A percentile compares a stretch with the other conserved stretches of the same genome.
phyloP scores from a whole-genome alignment of 495 filamentous ascomycete genomes.

The Penicillium coprophilum region DNA sequence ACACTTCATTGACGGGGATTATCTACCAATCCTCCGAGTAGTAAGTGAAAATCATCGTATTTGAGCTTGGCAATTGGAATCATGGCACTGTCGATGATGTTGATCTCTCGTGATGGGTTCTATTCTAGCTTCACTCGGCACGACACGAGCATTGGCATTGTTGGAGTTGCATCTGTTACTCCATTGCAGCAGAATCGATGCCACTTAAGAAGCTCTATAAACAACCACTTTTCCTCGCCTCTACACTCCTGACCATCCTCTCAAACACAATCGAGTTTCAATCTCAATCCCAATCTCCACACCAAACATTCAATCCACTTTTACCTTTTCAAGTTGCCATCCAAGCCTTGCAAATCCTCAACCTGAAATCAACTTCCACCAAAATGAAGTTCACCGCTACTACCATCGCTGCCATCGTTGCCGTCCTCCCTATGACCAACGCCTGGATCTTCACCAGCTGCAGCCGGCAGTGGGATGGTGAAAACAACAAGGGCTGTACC shows the following conservation, averaged over 20 bases:
- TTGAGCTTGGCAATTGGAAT: neutral
- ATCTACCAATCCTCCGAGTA: neutral
- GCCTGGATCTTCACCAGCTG: constrained; percentile 19
- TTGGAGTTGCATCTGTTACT: constrained; percentile 4
- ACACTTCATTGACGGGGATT: neutral
- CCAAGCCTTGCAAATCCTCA: neutral
- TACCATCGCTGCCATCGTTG: constrained; percentile 9
- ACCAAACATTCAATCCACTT: neutral
- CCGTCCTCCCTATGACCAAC: constrained; percentile 17
- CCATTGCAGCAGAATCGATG: neutral
- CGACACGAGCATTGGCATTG: constrained; percentile 10
- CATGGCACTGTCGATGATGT: neutral
- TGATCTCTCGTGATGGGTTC: constrained; percentile 8
- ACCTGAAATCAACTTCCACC: neutral
- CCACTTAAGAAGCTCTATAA: neutral
- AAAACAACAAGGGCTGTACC: constrained; percentile 14
- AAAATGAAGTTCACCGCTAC: constrained; percentile 16
- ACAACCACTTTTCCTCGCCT: neutral
- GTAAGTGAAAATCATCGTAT: constrained; percentile 8
- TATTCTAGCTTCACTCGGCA: constrained; percentile 1
- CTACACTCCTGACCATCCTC: constrained; percentile 1
- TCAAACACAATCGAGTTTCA: neutral
- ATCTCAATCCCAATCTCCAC: neutral
- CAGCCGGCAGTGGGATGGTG: constrained; percentile 15
- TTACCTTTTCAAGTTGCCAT: neutral